Evolutionary conservation across 129 eudicot genomes (phyloP), one percentile per base, ranked within the genome.

Genomic region (Mikania micrantha): DNA sequence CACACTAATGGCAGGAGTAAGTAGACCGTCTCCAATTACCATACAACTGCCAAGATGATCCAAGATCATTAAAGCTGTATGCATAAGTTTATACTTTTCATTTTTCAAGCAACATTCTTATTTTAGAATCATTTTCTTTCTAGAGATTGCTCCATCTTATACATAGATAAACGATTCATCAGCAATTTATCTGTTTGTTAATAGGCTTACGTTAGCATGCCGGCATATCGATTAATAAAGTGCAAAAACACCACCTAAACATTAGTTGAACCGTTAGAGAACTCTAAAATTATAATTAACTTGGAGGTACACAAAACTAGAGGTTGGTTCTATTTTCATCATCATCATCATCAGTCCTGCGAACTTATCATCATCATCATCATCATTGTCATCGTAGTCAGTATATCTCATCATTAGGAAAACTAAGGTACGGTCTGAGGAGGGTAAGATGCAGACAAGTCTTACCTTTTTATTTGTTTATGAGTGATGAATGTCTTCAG

Each of bases 11-110:
- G 90, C 90, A 9, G 95, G 90, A 75, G 95, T 84, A 12, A 84
- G 95, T 39, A 87, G 56, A 47, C 95, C 95, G 69, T 87, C 95
- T 67, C 95, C 95, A 77, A 87, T 79, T 44, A 87, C 95, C 95
- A 87, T 87, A 77, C 95, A 87, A 58, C 90, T 87, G 60, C 95
- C 95, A 32, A 87, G 87, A 74, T 84, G 90, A 71, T 79, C 95
- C 85, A 87, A 79, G 16, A 87, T 73, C 2, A 84, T 69, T 79
- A 87, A 79, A 63, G 95, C 95, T 21, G 87, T 84, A 78, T 79
- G 95, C 82, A 87, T 79, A 38, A 74, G 73, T 11, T 79, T 87
- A 62, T 84, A 84, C 76, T 83, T 82, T 82, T 87, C 95, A 84
- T 74, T 83, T 82, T 82, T 87, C 95, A 59, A 87, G 90, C 70